Percentiles rank a stretch among this genome's conserved stretches.
Evolutionary conservation across 2,329 filamentous ascomycete genomes (phyloP).

Genomic region (Arthrobotrys musiformis): DNA sequence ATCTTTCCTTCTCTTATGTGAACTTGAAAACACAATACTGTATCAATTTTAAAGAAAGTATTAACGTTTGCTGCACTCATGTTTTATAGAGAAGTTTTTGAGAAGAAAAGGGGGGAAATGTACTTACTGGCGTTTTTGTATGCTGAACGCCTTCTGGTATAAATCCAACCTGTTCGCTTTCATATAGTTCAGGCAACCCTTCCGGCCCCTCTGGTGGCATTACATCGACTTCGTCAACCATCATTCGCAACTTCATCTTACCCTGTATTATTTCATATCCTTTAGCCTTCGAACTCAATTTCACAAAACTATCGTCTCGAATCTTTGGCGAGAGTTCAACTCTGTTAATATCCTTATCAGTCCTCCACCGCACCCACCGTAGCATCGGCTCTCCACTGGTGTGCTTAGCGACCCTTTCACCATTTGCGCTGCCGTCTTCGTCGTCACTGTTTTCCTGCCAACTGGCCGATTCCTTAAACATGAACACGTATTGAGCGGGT

Average conservation of each 20-base stretch:
- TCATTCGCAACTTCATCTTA: not conserved
- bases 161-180: constrained; percentile 8
- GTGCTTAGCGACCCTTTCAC: not conserved
- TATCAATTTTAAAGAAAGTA: not conserved
- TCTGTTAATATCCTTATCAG: not conserved
- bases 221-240: not conserved
- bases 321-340: not conserved
- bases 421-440: not conserved
- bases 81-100: too few species aligned
- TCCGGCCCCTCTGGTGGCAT: not conserved
- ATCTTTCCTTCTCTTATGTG: not conserved
- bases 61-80: not conserved
- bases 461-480: not conserved
- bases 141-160: not conserved
- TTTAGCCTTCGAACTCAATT: not conserved
- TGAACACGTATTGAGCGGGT: not conserved
- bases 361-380: not conserved
- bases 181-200: not conserved
- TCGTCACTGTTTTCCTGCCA: not conserved
- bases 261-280: not conserved
- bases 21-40: not conserved
- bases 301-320: not conserved
- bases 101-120: too few species aligned
- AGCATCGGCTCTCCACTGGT: not conserved
- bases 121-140: not conserved